These are phyloP conservation scores for Plasmopara viticola DNA, from an alignment of 352 stramenopile species.

Conservation along the genomic window DNA sequence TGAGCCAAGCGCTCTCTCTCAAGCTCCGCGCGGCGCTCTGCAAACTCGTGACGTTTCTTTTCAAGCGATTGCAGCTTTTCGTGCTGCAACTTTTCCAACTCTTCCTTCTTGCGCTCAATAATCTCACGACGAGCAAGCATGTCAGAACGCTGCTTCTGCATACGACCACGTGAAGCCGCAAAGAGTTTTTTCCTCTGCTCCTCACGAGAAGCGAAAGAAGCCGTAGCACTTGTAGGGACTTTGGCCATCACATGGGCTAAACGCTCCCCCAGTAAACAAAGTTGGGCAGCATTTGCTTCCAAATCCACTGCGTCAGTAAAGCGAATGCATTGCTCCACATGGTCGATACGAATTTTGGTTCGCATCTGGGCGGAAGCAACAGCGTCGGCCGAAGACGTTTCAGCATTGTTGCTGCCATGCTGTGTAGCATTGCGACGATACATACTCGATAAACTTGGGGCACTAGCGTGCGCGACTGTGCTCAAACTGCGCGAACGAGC, in stretches of 20 bases:
- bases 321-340: conserved; percentile 77
- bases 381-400: conserved; percentile 48
- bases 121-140: conserved; percentile 89
- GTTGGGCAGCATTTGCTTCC: conserved; percentile 68
- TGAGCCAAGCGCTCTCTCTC: conserved; percentile 70
- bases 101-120: conserved; percentile 97
- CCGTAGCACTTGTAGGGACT: conserved; percentile 27
- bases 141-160: conserved; percentile 73
- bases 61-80: conserved; percentile 86
- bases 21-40: conserved; percentile 60
- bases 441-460: conserved; percentile 55
- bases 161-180: conserved; percentile 45
- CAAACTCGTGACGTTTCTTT: conserved; percentile 74
- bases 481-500: conserved; percentile 65
- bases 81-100: conserved; percentile 91
- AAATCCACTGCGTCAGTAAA: conserved; percentile 79
- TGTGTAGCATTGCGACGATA: conserved; percentile 49
- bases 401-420: conserved; percentile 37
- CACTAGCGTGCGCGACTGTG: conserved; percentile 55
- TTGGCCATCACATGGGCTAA: conserved; percentile 56
- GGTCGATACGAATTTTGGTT: conserved; percentile 80
- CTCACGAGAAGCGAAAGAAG: conserved; percentile 9
- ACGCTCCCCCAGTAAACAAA: conserved; percentile 64
- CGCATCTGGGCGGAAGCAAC: conserved; percentile 38
- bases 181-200: conserved; percentile 64